A percentile compares a stretch with the other conserved stretches of the same genome.
Conservation (phyloP, 176 grass and related monocot species). For the Carex cristatella region DNA sequence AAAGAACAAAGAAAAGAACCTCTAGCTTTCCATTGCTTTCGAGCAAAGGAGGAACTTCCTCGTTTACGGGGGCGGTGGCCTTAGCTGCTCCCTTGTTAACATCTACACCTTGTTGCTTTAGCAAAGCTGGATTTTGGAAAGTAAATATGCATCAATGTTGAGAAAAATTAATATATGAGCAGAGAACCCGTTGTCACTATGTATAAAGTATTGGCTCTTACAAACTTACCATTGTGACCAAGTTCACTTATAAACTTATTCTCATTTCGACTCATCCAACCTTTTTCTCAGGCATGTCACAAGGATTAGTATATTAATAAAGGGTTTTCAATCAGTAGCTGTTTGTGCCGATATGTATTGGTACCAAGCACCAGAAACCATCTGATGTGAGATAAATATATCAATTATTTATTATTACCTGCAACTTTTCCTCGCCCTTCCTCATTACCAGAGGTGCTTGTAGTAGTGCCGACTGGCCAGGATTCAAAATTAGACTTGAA, state of each 20-base stretch:
- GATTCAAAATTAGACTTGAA: constrained; percentile 97
- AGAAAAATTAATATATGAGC: not conserved
- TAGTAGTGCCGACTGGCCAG: constrained; percentile 57
- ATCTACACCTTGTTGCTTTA: constrained; percentile 95
- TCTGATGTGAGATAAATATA: not conserved
- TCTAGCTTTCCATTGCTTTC: constrained; percentile 87
- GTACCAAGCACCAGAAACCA: constrained; percentile 8
- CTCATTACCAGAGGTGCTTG: constrained; percentile 50
- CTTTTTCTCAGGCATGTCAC: not conserved
- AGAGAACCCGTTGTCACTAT: not conserved
- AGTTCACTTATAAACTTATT: not conserved
- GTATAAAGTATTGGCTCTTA: not conserved
- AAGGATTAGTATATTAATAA: not conserved
- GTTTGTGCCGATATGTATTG: not conserved
- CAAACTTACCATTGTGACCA: not conserved
- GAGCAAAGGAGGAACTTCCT: constrained; percentile 99
- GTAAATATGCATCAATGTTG: constrained; percentile 17
- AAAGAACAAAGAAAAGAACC: constrained; percentile 46
- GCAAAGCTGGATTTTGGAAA: constrained; percentile 49
- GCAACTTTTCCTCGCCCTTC: constrained; percentile 94
- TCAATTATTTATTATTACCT: constrained; percentile 39
- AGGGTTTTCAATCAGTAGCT: not conserved
- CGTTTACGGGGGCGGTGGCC: constrained; percentile 48
- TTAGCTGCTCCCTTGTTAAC: constrained; percentile 66
- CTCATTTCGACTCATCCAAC: not conserved